Conservation (phyloP, 257 asterid species). For the Solanum sitiens region DNA sequence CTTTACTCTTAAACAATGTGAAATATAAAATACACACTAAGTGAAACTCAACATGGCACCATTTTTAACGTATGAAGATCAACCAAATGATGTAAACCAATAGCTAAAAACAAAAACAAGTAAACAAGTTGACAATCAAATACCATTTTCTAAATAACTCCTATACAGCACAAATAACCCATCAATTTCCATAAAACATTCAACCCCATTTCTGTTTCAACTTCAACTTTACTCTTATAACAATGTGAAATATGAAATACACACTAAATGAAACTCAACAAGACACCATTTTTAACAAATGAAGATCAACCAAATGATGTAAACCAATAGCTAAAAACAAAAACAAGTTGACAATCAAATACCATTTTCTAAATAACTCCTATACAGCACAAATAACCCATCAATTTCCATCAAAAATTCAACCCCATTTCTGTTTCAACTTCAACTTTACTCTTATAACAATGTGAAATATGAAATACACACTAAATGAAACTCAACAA, state of each 20-base stretch:
- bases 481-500: neutral
- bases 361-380: neutral
- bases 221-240: neutral
- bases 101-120: neutral
- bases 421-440: neutral
- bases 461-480: neutral
- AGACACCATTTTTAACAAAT: neutral
- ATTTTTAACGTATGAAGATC: neutral
- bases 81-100: neutral
- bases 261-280: neutral
- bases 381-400: neutral
- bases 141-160: neutral
- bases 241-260: neutral
- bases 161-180: neutral
- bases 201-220: neutral
- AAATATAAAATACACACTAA: neutral
- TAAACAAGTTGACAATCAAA: neutral
- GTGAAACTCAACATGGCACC: neutral
- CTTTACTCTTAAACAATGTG: neutral
- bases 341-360: neutral
- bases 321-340: neutral
- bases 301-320: too few species aligned
- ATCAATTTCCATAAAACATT: neutral
- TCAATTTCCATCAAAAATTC: neutral
- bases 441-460: neutral